These are phyloP conservation scores for Lasiosphaeria hispida DNA, from an alignment of 495 filamentous ascomycete species.

Conservation along the genomic window DNA sequence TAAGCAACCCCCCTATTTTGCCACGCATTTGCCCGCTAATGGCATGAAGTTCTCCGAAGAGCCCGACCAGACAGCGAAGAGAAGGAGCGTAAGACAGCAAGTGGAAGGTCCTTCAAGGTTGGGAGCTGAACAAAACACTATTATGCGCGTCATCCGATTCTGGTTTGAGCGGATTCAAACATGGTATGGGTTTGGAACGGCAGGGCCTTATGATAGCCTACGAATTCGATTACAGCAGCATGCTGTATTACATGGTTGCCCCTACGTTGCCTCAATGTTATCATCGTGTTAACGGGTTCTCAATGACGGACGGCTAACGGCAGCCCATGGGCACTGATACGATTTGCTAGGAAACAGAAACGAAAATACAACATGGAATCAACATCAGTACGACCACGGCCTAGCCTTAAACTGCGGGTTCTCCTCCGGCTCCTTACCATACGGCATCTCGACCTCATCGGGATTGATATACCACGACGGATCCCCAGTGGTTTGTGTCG, in stretches of 20 bases:
- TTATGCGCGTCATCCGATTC: too few species aligned
- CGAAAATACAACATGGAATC: too few species aligned
- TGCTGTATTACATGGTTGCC: too few species aligned
- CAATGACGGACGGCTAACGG: too few species aligned
- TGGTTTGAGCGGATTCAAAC: too few species aligned
- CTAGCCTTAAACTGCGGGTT: constrained; percentile 37
- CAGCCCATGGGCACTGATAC: too few species aligned
- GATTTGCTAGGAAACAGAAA: too few species aligned
- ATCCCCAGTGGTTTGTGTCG: constrained; percentile 44
- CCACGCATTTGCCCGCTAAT: constrained; percentile 1
- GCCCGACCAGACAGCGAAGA: constrained; percentile 93
- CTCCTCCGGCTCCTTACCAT: constrained; percentile 43
- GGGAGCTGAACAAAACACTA: constrained; percentile 15
- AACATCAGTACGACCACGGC: constrained; percentile 46
- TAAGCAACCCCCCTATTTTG: constrained; percentile 26
- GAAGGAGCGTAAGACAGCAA: constrained; percentile 97
- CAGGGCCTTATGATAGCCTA: too few species aligned
- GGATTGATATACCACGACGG: constrained; percentile 51
- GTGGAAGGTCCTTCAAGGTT: constrained; percentile 85
- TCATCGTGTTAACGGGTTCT: too few species aligned
- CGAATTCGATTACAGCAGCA: too few species aligned
- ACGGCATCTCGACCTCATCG: constrained; percentile 42
- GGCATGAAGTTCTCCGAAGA: constrained; percentile 70
- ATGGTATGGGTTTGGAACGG: too few species aligned
- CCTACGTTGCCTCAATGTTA: too few species aligned